Conservation (phyloP, 1,139 yeast species). For the Scheffersomyces lignicola region DNA sequence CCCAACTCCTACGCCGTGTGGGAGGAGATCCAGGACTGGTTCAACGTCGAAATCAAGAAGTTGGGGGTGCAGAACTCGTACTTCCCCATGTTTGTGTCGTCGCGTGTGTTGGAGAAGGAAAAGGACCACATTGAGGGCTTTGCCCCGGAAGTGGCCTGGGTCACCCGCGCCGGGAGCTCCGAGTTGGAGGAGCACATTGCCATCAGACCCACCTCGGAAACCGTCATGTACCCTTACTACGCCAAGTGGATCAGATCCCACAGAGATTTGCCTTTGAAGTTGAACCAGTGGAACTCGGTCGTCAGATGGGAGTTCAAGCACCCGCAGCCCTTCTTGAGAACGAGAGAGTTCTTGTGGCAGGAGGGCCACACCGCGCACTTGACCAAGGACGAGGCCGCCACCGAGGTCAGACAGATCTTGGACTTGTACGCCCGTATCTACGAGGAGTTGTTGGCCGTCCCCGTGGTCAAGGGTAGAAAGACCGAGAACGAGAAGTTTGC, state of each 20-base stretch:
- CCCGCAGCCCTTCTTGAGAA: slow-evolving; percentile 98
- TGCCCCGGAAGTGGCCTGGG: slow-evolving; percentile 99
- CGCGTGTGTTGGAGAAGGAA: slow-evolving; percentile 90
- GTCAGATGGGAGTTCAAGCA: slow-evolving; percentile 99
- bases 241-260: slow-evolving; percentile 99
- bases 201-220: slow-evolving; percentile 98
- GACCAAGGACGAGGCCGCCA: slow-evolving; percentile 73
- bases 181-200: slow-evolving; percentile 98
- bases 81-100: slow-evolving; percentile 98
- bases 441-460: slow-evolving; percentile 93
- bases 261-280: slow-evolving; percentile 93
- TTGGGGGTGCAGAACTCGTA: slow-evolving; percentile 93
- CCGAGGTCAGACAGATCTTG: slow-evolving; percentile 83
- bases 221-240: slow-evolving; percentile 99
- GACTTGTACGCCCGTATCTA: slow-evolving; percentile 84
- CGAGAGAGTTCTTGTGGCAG: slow-evolving; percentile 99
- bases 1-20: slow-evolving; percentile 94
- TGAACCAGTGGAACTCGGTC: slow-evolving; percentile 99
- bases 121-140: slow-evolving; percentile 99
- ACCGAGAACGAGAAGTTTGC: slow-evolving; percentile 98
- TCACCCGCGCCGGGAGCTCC: slow-evolving; percentile 90
- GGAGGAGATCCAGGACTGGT: slow-evolving; percentile 92
- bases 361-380: slow-evolving; percentile 99
- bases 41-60: slow-evolving; percentile 75
- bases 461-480: slow-evolving; percentile 92